These are phyloP conservation scores for Blastomyces emzantsi DNA, from an alignment of 2,329 filamentous ascomycete genomes.

Conservation along the genomic window DNA sequence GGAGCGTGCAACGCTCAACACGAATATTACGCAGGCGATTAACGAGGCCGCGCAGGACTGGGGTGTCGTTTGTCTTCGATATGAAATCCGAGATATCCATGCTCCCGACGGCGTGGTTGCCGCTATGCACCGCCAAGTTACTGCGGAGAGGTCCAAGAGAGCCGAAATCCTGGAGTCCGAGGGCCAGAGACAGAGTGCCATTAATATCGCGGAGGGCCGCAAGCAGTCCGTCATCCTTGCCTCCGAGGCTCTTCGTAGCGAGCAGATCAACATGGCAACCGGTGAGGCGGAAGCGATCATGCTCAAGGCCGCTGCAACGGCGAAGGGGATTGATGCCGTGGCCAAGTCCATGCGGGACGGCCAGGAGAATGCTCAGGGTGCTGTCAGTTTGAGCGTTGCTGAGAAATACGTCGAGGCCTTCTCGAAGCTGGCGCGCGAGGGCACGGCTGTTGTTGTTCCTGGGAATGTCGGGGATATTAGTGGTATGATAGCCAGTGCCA, in stretches of 20 bases:
- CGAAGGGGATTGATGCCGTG: conserved; percentile 78
- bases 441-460: conserved; percentile 89
- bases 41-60: conserved; percentile 96
- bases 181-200: conserved; percentile 91
- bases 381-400: conserved; percentile 78
- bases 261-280: conserved; percentile 85
- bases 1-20: conserved; percentile 91
- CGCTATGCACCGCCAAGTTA: conserved; percentile 97
- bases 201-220: conserved; percentile 96
- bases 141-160: conserved; percentile 91
- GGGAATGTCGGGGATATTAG: conserved; percentile 96
- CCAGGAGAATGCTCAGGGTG: conserved; percentile 65
- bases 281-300: conserved; percentile 93
- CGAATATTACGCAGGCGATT: conserved; percentile 97
- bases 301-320: conserved; percentile 77
- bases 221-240: conserved; percentile 97
- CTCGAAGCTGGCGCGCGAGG: conserved; percentile 82
- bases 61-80: conserved; percentile 91
- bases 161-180: conserved; percentile 97
- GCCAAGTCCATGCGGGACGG: conserved; percentile 66
- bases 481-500: conserved; percentile 90
- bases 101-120: conserved; percentile 87
- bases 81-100: conserved; percentile 98
- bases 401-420: conserved; percentile 99
- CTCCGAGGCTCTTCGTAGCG: conserved; percentile 78